Conservation (phyloP, 1,284 basidiomycete genomes). For the Trichosporon sp. region DNA sequence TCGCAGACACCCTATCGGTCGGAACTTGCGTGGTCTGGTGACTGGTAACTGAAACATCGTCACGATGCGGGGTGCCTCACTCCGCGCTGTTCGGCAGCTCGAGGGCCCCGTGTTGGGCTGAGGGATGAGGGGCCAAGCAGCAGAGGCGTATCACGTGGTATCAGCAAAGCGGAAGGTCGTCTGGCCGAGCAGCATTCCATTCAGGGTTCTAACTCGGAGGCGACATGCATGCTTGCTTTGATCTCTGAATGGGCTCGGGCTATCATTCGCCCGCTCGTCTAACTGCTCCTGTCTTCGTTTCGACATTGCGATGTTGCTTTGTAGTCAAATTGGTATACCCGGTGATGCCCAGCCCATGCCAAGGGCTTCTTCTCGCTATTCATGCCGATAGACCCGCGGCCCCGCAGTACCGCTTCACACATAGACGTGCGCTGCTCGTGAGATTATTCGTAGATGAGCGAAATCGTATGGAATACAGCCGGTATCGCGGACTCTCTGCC, state of each 20-base stretch:
- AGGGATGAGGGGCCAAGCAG: neutral
- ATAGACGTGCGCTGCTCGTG: neutral
- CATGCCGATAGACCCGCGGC: neutral
- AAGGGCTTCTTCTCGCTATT: neutral
- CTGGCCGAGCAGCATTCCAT: too few species aligned
- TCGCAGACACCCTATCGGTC: neutral
- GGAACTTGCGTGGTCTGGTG: neutral
- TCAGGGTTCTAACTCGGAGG: neutral
- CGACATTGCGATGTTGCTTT: neutral
- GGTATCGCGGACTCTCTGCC: neutral
- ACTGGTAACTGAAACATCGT: neutral
- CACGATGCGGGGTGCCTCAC: neutral
- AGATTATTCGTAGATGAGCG: neutral
- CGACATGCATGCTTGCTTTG: neutral
- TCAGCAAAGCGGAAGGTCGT: too few species aligned
- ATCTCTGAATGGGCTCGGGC: neutral
- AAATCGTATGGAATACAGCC: neutral
- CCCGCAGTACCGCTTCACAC: neutral
- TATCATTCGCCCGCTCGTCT: neutral
- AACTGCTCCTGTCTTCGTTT: neutral
- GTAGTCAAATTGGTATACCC: neutral
- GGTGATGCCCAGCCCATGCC: neutral
- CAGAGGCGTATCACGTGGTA: neutral
- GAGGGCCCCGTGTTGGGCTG: neutral
- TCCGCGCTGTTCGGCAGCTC: neutral